phyloP scores from a whole-genome alignment of 2,329 filamentous ascomycete genomes.

The Chrysoporthe puriensis region DNA sequence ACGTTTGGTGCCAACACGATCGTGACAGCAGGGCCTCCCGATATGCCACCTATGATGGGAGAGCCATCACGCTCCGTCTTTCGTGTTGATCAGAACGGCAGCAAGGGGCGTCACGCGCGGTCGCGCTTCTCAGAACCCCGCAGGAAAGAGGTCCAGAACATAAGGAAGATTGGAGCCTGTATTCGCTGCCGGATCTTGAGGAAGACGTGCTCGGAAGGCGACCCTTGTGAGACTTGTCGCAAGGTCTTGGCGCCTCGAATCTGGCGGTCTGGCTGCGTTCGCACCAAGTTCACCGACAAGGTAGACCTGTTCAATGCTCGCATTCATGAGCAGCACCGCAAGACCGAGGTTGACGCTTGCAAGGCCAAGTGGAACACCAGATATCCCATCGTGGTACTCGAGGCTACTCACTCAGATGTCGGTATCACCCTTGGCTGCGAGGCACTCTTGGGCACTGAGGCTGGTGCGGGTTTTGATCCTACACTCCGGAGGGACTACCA shows the following conservation, averaged over 20 bases:
- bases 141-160: slow-evolving; percentile 67
- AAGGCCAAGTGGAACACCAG: slow-evolving; percentile 55
- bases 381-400: slow-evolving; percentile 54
- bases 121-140: slow-evolving; percentile 61
- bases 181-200: slow-evolving; percentile 68
- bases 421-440: slow-evolving; percentile 49
- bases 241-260: slow-evolving; percentile 66
- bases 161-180: slow-evolving; percentile 67
- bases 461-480: slow-evolving; percentile 40
- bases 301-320: slow-evolving; percentile 67
- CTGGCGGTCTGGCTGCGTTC: slow-evolving; percentile 67
- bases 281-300: slow-evolving; percentile 64
- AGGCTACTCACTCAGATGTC: slow-evolving; percentile 61
- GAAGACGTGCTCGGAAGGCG: slow-evolving; percentile 68
- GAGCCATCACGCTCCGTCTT: slow-evolving; percentile 43
- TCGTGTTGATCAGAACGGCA: slow-evolving; percentile 56
- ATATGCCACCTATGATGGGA: slow-evolving; percentile 22
- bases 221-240: slow-evolving; percentile 65
- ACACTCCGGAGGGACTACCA: slow-evolving; percentile 38
- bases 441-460: slow-evolving; percentile 44
- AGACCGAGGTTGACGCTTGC: slow-evolving; percentile 60
- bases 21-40: slow-evolving; percentile 1
- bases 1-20: slow-evolving; percentile 49
- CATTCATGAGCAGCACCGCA: slow-evolving; percentile 64
- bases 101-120: slow-evolving; percentile 55